Conservation (phyloP, 768 basidiomycete species). For the Clathrus columnatus region DNA sequence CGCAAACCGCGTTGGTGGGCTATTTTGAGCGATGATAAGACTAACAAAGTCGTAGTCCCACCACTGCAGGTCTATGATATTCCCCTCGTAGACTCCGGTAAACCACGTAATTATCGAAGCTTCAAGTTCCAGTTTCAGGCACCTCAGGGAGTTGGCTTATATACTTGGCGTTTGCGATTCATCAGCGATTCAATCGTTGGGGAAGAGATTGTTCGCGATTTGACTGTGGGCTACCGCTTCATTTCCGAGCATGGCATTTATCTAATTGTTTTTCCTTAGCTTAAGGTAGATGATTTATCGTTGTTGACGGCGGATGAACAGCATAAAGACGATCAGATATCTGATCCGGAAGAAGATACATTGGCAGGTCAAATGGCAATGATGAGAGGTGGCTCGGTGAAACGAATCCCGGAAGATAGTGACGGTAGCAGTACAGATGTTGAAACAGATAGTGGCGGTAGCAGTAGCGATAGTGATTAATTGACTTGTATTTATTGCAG, state of each 20-base stretch:
- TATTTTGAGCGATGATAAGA: slow-evolving; percentile 79
- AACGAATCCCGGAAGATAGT: slow-evolving; percentile 40
- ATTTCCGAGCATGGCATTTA: neutral
- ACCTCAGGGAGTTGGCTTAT: slow-evolving; percentile 71
- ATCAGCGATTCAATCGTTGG: slow-evolving; percentile 86
- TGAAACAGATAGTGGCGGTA: slow-evolving; percentile 34
- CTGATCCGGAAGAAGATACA: slow-evolving; percentile 94
- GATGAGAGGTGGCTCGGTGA: slow-evolving; percentile 84
- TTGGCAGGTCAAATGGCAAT: slow-evolving; percentile 97
- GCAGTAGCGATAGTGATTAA: slow-evolving; percentile 47
- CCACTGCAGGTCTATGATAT: slow-evolving; percentile 77
- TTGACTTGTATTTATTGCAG: neutral
- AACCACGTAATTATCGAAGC: slow-evolving; percentile 56
- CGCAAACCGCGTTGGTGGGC: slow-evolving; percentile 93
- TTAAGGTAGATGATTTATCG: slow-evolving; percentile 73
- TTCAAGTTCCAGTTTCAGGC: slow-evolving; percentile 96
- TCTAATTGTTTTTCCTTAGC: slow-evolving; percentile 34
- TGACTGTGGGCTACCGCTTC: slow-evolving; percentile 47
- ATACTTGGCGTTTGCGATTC: slow-evolving; percentile 83
- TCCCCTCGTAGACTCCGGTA: slow-evolving; percentile 46
- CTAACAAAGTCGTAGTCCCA: slow-evolving; percentile 77
- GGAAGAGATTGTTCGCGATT: slow-evolving; percentile 60
- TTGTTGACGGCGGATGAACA: slow-evolving; percentile 48
- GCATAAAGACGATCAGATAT: slow-evolving; percentile 83
- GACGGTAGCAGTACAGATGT: slow-evolving; percentile 44